Percentiles rank a stretch among this genome's conserved stretches.
Evolutionary conservation across 1,284 basidiomycete genomes (phyloP).

Genomic region (Tilletia caries): DNA sequence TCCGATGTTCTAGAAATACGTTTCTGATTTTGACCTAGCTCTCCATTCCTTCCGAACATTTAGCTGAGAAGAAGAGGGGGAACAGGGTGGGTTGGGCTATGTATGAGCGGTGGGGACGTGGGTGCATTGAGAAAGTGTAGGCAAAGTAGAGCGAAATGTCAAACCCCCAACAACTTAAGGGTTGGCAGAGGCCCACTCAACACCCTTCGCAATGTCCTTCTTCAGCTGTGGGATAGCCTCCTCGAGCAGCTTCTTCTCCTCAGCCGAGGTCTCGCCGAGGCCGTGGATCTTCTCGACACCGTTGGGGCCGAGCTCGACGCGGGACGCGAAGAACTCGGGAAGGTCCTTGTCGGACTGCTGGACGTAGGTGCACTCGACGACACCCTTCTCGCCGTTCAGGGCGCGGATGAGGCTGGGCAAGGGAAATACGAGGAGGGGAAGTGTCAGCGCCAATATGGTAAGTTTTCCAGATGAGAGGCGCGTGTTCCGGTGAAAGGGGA

Average conservation of each 20-base stretch:
- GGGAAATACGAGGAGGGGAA: no score
- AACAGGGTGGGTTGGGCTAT: no score
- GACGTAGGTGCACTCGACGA: constrained; percentile 80
- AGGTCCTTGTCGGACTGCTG: constrained; percentile 63
- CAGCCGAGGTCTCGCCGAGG: constrained; percentile 45
- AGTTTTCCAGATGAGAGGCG: no score
- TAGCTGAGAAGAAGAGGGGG: no score
- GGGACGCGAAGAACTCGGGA: constrained; percentile 60
- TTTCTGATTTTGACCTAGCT: no score
- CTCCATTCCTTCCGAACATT: no score
- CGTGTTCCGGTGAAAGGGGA: no score
- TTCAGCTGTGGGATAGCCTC: constrained; percentile 49
- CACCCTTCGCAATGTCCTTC: constrained; percentile 54
- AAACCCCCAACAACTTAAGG: background rate
- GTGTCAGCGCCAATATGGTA: no score
- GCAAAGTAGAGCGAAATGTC: no score
- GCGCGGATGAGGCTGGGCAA: constrained; percentile 67
- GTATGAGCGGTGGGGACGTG: no score
- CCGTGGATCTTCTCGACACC: constrained; percentile 52
- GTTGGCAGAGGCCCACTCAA: constrained; percentile 25
- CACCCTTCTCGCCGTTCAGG: constrained; percentile 80
- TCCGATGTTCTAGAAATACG: no score
- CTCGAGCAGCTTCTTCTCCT: constrained; percentile 54
- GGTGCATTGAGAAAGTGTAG: no score
- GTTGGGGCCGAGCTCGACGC: constrained; percentile 47